A percentile compares a stretch with the other conserved stretches of the same genome.
Conservation (phyloP, 495 filamentous ascomycete species). For the Trichoderma asperelloides region DNA sequence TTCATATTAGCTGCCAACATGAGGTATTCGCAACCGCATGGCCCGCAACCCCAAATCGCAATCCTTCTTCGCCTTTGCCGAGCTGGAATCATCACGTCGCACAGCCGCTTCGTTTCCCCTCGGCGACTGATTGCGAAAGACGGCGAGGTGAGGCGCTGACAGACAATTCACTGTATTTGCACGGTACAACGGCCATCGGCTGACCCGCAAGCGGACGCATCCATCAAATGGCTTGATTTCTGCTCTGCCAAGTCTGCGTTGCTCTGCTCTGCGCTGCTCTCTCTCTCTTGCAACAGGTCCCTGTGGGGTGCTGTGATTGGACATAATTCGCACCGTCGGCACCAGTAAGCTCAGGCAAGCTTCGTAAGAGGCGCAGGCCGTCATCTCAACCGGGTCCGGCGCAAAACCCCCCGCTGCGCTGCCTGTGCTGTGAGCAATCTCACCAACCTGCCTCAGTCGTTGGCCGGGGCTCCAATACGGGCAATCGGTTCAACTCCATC, state of each 20-base stretch:
- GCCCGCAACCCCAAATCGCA: too few species aligned
- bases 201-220: neutral
- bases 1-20: too few species aligned
- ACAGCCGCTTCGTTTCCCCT: too few species aligned
- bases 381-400: conserved; percentile 7
- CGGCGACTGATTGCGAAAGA: too few species aligned
- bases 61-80: too few species aligned
- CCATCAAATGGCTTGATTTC: neutral
- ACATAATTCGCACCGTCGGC: neutral
- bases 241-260: neutral
- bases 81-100: too few species aligned
- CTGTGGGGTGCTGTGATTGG: neutral
- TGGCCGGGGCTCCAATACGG: too few species aligned
- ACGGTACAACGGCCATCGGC: neutral
- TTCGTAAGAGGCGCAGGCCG: neutral
- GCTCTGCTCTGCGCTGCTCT: neutral
- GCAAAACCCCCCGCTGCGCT: neutral
- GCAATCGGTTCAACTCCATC: neutral
- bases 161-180: too few species aligned
- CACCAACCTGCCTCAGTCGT: neutral
- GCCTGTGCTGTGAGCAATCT: neutral
- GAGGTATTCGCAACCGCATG: too few species aligned
- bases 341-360: neutral
- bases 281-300: neutral
- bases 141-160: too few species aligned